These are phyloP conservation scores for Rhodamnia rubescens DNA, from an alignment of 345 rosid genomes.

Conservation along the genomic window DNA sequence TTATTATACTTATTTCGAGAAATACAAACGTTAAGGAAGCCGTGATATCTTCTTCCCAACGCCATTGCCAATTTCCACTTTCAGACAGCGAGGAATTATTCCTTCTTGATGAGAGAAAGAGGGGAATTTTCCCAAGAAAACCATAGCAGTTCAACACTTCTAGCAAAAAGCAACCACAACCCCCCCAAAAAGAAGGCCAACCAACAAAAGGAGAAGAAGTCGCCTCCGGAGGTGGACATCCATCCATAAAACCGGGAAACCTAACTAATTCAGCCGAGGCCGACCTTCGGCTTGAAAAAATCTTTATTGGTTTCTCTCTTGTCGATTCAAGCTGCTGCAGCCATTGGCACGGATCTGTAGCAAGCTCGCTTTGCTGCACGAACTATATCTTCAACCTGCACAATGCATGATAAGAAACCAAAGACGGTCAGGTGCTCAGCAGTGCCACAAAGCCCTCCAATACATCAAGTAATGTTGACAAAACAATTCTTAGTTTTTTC, in stretches of 20 bases:
- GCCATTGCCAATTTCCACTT: not conserved
- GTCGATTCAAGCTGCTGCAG: slow-evolving; percentile 3
- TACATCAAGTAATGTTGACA: not conserved
- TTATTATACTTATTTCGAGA: not conserved
- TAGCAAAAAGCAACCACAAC: not conserved
- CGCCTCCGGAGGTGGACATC: not conserved
- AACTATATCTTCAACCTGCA: slow-evolving; percentile 65
- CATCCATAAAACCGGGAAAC: not conserved
- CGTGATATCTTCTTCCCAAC: not conserved
- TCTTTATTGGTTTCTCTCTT: not conserved
- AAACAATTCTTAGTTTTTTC: not conserved
- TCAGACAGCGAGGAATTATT: not conserved
- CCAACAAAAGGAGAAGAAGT: not conserved
- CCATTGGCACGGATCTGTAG: slow-evolving; percentile 38
- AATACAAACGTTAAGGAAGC: not conserved
- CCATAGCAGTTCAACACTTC: not conserved
- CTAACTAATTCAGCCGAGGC: not conserved
- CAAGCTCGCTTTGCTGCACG: slow-evolving; percentile 79
- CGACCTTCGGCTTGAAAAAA: not conserved
- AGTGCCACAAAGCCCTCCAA: not conserved
- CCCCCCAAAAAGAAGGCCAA: not conserved
- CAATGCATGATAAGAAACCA: not conserved
- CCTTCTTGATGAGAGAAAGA: not conserved
- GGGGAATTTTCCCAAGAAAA: not conserved
- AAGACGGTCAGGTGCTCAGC: not conserved